Conservation (phyloP, 179 eudicot species). For the Drosera spatulata region DNA sequence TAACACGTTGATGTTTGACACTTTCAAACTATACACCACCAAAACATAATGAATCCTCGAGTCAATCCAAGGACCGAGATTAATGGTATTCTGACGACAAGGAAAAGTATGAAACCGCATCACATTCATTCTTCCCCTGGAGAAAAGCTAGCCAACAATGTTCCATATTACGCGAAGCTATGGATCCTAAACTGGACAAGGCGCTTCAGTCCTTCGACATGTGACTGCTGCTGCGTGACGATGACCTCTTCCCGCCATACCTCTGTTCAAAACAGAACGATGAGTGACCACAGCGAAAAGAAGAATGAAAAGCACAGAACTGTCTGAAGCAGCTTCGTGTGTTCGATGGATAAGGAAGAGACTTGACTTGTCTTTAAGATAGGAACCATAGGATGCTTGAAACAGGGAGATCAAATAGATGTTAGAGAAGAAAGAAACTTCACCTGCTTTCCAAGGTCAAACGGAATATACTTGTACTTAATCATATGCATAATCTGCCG, state of each 20-base stretch:
- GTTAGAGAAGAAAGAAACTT: too few relatives aligned
- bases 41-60: too few relatives aligned
- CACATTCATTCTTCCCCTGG: too few relatives aligned
- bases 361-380: background rate
- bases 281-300: background rate
- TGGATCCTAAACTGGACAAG: background rate
- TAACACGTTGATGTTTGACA: too few relatives aligned
- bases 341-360: background rate
- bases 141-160: too few relatives aligned
- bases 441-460: conserved; percentile 35
- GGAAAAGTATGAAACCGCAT: too few relatives aligned
- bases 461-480: conserved; percentile 30
- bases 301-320: background rate
- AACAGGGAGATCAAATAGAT: background rate
- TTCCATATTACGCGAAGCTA: too few relatives aligned
- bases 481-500: conserved; percentile 41
- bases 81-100: too few relatives aligned
- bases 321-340: background rate
- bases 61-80: too few relatives aligned
- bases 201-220: conserved; percentile 7
- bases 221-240: conserved; percentile 3
- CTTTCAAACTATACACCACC: too few relatives aligned
- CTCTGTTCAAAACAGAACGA: conserved; percentile 4
- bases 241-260: conserved; percentile 10
- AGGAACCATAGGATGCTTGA: background rate